Percentiles rank a stretch among this genome's conserved stretches.
Conservation (phyloP, 2,329 filamentous ascomycete genomes). For the Aspergillus sp. region DNA sequence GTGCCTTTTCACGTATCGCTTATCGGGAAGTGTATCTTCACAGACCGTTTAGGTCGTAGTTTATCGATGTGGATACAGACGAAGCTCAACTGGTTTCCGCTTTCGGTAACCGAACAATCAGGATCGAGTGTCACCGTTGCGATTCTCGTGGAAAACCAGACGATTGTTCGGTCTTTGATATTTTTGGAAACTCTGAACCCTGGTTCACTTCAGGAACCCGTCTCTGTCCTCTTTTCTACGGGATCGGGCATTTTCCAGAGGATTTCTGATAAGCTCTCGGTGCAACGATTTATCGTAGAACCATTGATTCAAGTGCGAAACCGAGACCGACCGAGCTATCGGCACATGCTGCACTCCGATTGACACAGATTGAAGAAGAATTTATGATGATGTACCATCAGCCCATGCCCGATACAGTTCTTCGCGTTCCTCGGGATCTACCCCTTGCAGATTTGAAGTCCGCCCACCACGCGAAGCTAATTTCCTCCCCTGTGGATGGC, state of each 20-base stretch:
- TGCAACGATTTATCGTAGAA: background rate
- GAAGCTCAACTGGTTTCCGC: slow-evolving; percentile 21
- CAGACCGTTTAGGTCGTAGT: background rate
- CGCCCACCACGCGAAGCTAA: background rate
- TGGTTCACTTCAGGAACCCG: background rate
- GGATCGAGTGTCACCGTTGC: slow-evolving; percentile 14
- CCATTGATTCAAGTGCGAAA: background rate
- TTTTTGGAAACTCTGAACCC: background rate
- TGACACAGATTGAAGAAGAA: background rate
- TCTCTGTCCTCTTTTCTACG: background rate
- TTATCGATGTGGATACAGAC: slow-evolving; percentile 3
- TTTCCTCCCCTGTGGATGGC: background rate
- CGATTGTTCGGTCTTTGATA: background rate
- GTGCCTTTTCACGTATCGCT: background rate
- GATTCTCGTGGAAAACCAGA: background rate
- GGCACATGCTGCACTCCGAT: background rate
- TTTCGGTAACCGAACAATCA: slow-evolving; percentile 19
- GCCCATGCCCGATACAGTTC: background rate
- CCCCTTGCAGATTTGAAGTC: slow-evolving; percentile 14
- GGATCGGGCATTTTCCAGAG: background rate
- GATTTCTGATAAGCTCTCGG: background rate
- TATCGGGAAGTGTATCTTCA: background rate
- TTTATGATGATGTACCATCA: background rate
- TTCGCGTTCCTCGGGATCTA: background rate
- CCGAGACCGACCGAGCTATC: background rate